These are phyloP conservation scores for Mercurialis annua DNA, from an alignment of 345 rosid species.

Conservation along the genomic window DNA sequence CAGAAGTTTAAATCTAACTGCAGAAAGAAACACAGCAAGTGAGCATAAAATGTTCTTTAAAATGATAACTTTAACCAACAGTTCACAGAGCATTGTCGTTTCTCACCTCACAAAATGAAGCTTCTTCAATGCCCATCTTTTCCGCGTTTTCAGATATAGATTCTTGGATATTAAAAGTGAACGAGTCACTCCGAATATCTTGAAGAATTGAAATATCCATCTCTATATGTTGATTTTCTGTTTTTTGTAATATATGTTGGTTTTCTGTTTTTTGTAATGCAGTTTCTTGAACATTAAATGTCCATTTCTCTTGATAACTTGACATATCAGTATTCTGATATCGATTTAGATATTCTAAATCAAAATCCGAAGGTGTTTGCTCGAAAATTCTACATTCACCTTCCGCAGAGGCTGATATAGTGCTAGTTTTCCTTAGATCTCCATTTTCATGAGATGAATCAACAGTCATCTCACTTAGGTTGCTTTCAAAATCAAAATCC, in stretches of 20 bases:
- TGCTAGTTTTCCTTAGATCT: neutral
- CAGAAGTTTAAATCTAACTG: neutral
- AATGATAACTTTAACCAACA: neutral
- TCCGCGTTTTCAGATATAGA: no score
- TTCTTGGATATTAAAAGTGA: neutral
- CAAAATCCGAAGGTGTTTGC: slow-evolving; percentile 1
- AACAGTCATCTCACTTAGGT: neutral
- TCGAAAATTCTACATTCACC: neutral
- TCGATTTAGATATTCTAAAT: neutral
- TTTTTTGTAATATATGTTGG: neutral
- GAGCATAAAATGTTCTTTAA: neutral
- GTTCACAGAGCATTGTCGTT: no score
- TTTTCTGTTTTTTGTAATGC: neutral
- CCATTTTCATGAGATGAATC: neutral
- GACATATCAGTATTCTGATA: neutral
- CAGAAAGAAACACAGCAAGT: neutral
- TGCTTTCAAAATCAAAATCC: neutral
- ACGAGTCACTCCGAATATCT: neutral
- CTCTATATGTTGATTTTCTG: neutral
- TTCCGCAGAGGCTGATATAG: neutral
- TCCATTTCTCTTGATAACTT: neutral
- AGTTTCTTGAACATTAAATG: neutral
- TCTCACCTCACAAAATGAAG: slow-evolving; percentile 8
- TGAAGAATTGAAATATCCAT: neutral
- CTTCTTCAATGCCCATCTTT: no score